A percentile compares a stretch with the other conserved stretches of the same genome.
Conservation (phyloP, 2,329 filamentous ascomycete species). For the Colletotrichum orbiculare region DNA sequence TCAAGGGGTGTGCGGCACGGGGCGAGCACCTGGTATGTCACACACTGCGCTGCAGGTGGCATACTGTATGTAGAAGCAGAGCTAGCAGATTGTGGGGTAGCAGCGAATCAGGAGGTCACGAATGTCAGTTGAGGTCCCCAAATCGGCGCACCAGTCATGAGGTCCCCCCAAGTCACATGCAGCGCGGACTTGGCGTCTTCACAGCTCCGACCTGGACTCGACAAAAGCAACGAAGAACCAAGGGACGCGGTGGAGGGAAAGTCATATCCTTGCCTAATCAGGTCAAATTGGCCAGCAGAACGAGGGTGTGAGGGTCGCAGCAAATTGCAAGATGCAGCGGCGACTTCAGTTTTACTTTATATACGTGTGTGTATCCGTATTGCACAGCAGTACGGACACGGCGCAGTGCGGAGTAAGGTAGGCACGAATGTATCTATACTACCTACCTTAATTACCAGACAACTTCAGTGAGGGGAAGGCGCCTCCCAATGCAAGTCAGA, state of each 20-base stretch:
- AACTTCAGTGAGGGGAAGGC: too few species aligned
- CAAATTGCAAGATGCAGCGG: too few species aligned
- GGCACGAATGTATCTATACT: too few species aligned
- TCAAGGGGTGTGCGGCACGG: too few species aligned
- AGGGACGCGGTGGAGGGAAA: slow-evolving; percentile 1
- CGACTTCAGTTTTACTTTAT: too few species aligned
- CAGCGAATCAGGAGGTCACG: slow-evolving; percentile 35
- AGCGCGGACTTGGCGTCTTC: slow-evolving; percentile 20
- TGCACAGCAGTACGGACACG: too few species aligned
- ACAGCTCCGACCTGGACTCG: slow-evolving; percentile 9
- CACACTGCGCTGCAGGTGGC: not conserved
- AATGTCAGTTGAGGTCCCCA: slow-evolving; percentile 31
- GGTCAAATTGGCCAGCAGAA: not conserved
- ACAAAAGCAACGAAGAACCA: not conserved
- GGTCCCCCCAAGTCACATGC: slow-evolving; percentile 31
- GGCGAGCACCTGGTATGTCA: too few species aligned
- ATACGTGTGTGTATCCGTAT: too few species aligned
- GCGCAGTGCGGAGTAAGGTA: too few species aligned
- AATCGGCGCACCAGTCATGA: slow-evolving; percentile 36
- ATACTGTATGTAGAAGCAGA: not conserved
- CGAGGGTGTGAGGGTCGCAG: not conserved
- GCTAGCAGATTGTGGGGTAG: slow-evolving; percentile 37
- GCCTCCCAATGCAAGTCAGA: not conserved
- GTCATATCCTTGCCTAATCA: slow-evolving; percentile 1
- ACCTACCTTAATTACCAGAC: too few species aligned